Conservation (phyloP, 306 rosid species). For the Malus sylvestris region DNA sequence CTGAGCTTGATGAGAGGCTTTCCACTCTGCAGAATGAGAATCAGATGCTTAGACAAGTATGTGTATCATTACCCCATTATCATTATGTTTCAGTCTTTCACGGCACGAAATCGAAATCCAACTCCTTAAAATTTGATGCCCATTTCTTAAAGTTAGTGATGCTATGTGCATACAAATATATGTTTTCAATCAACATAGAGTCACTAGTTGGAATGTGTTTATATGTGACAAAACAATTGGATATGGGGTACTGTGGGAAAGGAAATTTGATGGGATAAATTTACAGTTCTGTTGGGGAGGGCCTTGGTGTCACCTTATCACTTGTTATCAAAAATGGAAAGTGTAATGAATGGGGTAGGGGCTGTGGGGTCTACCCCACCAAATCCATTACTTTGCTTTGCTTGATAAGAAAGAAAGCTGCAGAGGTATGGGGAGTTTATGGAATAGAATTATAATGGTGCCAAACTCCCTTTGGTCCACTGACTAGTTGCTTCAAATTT, state of each 20-base stretch:
- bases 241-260: not conserved
- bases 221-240: not conserved
- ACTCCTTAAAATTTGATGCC: not conserved
- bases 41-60: constrained; percentile 97
- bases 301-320: not conserved
- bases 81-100: not conserved
- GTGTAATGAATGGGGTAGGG: not conserved
- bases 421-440: not conserved
- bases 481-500: not conserved
- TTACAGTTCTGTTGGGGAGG: not conserved
- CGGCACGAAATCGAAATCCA: not conserved
- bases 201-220: not conserved
- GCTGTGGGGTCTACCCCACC: not conserved
- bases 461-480: not conserved
- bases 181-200: not conserved
- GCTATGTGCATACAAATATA: too few species aligned
- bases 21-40: constrained; percentile 94
- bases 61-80: constrained; percentile 3
- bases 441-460: not conserved
- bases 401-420: not conserved
- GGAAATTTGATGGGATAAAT: not conserved
- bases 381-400: not conserved
- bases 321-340: not conserved
- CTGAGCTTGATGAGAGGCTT: constrained; percentile 75
- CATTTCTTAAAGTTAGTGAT: not conserved